Percentiles rank a stretch among this genome's conserved stretches.
phyloP scores from a whole-genome alignment of 2,329 filamentous ascomycete species.

The Ophiocordyceps sinensis region DNA sequence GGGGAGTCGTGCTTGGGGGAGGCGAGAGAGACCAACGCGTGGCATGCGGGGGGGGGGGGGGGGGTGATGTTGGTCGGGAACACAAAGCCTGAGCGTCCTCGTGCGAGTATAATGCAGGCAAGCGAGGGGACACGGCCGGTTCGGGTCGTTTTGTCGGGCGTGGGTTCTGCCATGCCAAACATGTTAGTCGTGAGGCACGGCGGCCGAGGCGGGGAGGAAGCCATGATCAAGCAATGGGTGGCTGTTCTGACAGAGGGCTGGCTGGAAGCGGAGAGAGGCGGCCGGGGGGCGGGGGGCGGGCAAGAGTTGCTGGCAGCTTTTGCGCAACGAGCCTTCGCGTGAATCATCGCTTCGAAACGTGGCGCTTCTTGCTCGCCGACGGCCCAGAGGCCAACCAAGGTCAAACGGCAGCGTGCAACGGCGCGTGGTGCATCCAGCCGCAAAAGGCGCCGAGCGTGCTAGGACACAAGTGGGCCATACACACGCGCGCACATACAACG shows the following conservation, averaged over 20 bases:
- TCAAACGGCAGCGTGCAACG: neutral
- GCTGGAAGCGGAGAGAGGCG: neutral
- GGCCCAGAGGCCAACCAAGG: neutral
- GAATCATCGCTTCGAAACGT: constrained; percentile 1
- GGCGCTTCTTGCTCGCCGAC: neutral
- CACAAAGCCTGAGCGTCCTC: too few relatives aligned
- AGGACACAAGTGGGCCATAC: neutral
- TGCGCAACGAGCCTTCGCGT: neutral
- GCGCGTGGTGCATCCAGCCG: neutral
- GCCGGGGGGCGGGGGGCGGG: neutral
- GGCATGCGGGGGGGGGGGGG: too few relatives aligned
- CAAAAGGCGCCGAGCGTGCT: neutral
- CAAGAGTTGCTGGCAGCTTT: constrained; percentile 1
- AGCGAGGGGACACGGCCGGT: neutral
- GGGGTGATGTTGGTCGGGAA: too few relatives aligned
- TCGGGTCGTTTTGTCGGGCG: neutral
- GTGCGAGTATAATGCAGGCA: neutral
- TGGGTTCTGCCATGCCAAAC: neutral
- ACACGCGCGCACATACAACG: neutral
- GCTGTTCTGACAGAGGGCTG: neutral
- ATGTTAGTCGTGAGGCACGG: neutral
- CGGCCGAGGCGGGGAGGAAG: neutral
- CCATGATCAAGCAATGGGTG: neutral
- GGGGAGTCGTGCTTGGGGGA: too few relatives aligned
- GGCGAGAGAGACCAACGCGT: too few relatives aligned